These are phyloP conservation scores for Magnusiomyces tetraspermus DNA, from an alignment of 1,139 yeast genomes.

Conservation along the genomic window DNA sequence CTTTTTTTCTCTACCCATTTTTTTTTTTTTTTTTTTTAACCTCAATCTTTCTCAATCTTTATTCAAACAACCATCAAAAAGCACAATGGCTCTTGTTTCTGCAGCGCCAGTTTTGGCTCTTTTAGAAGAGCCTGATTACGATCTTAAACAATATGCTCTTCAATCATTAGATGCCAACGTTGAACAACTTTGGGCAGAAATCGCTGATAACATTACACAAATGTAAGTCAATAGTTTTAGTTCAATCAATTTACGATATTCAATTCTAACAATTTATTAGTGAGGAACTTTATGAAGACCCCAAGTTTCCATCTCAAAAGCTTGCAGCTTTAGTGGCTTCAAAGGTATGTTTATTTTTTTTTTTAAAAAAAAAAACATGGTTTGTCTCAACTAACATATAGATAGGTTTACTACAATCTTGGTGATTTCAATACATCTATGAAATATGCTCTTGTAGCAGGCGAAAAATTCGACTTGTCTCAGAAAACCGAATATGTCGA, in stretches of 20 bases:
- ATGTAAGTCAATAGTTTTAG: slow-evolving; percentile 32
- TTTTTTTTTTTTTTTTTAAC: background rate
- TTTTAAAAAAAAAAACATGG: background rate
- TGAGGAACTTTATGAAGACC: slow-evolving; percentile 87
- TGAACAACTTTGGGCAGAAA: slow-evolving; percentile 95
- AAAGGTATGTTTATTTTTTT: slow-evolving; percentile 34
- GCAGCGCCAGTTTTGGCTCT: slow-evolving; percentile 90
- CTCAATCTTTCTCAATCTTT: background rate
- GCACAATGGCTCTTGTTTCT: slow-evolving; percentile 20
- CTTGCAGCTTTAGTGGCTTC: slow-evolving; percentile 91
- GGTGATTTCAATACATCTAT: slow-evolving; percentile 93
- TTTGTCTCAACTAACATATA: background rate
- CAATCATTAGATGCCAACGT: slow-evolving; percentile 71
- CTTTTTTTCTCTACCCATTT: background rate
- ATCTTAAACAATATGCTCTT: slow-evolving; percentile 77
- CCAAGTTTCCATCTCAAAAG: slow-evolving; percentile 59
- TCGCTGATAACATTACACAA: slow-evolving; percentile 79
- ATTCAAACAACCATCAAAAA: no score
- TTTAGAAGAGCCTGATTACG: slow-evolving; percentile 68
- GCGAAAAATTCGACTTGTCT: slow-evolving; percentile 66
- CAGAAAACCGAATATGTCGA: slow-evolving; percentile 73
- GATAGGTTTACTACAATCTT: slow-evolving; percentile 70
- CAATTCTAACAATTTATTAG: slow-evolving; percentile 16
- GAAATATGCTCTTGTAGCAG: slow-evolving; percentile 79
- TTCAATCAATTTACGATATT: background rate